These are phyloP conservation scores for Aciculosporium take DNA, from an alignment of 2,329 filamentous ascomycete genomes.

Conservation along the genomic window DNA sequence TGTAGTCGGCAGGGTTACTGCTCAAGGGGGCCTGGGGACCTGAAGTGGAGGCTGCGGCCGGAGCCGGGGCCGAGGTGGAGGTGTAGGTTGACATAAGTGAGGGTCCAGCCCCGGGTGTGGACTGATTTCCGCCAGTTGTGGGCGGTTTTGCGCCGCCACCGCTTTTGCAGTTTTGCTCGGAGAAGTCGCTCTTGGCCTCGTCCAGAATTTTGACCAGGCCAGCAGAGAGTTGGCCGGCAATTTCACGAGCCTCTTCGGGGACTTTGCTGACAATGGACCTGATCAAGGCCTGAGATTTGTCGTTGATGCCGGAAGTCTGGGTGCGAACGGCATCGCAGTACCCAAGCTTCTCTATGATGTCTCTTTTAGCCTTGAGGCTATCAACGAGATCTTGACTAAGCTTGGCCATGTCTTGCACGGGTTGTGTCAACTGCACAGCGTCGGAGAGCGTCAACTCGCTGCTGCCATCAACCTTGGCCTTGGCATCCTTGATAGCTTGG, in stretches of 20 bases:
- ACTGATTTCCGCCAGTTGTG: background rate
- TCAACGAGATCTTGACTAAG: constrained; percentile 11
- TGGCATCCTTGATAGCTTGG: constrained; percentile 9
- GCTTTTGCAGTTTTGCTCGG: constrained; percentile 15
- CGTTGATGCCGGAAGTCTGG: constrained; percentile 12
- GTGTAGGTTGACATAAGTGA: too few relatives aligned
- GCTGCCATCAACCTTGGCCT: constrained; percentile 6
- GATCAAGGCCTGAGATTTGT: constrained; percentile 14
- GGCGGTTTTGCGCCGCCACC: constrained; percentile 2
- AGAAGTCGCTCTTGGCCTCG: constrained; percentile 11
- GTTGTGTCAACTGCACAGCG: constrained; percentile 6
- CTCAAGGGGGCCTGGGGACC: background rate
- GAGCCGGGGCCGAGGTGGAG: background rate
- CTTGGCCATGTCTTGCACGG: constrained; percentile 11
- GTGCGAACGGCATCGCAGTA: constrained; percentile 14
- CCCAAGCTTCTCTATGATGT: constrained; percentile 13
- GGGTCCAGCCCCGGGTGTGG: background rate
- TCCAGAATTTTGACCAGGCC: constrained; percentile 11
- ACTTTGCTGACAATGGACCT: constrained; percentile 16
- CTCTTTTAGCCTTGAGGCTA: constrained; percentile 14
- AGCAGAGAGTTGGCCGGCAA: constrained; percentile 14
- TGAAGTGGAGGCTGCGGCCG: background rate
- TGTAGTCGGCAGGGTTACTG: background rate
- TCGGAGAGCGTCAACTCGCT: constrained; percentile 6
- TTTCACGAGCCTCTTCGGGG: constrained; percentile 13